Evolutionary conservation across 2,329 filamentous ascomycete species (phyloP).

Genomic region (Stagonosporopsis tanaceti): DNA sequence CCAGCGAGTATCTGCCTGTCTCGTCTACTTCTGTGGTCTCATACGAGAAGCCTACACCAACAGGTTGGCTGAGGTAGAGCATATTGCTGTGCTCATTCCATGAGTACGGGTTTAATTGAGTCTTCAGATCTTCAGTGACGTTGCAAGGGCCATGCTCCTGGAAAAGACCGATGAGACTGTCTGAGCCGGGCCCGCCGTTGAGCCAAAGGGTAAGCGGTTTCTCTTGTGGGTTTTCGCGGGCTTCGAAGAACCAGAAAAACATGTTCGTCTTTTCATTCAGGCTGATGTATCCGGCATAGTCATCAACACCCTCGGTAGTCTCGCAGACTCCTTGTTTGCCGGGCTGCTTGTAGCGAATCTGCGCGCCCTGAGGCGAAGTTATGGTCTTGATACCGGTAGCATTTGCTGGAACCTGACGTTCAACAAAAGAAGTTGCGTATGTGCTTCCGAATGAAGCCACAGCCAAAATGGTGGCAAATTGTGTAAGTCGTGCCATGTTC

Average conservation of each 20-base stretch:
- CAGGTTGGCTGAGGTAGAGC: conserved; percentile 51
- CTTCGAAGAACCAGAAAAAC: conserved; percentile 60
- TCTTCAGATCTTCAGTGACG: conserved; percentile 48
- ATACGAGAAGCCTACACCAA: conserved; percentile 53
- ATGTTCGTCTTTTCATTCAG: conserved; percentile 48
- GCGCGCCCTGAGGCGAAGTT: conserved; percentile 45
- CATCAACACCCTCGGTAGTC: conserved; percentile 46
- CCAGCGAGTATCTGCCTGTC: conserved; percentile 42
- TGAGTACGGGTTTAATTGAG: conserved; percentile 47
- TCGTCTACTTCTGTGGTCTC: conserved; percentile 38
- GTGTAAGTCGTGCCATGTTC: conserved; percentile 34
- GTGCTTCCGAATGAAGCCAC: conserved; percentile 29
- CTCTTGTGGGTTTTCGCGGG: conserved; percentile 52
- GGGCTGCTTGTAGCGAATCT: conserved; percentile 47
- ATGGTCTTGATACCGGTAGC: conserved; percentile 44
- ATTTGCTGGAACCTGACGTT: conserved; percentile 43
- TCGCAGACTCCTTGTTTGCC: conserved; percentile 55
- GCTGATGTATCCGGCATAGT: conserved; percentile 50
- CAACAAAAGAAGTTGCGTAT: conserved; percentile 35
- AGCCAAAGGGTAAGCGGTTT: conserved; percentile 58
- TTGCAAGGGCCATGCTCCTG: conserved; percentile 48
- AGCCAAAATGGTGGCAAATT: conserved; percentile 33
- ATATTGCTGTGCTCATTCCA: conserved; percentile 52
- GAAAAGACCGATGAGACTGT: conserved; percentile 65
- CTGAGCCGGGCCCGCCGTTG: conserved; percentile 62